A percentile compares a stretch with the other conserved stretches of the same genome.
phyloP scores from a whole-genome alignment of 1,284 basidiomycete genomes.

The Cutaneotrichosporon sp. region DNA sequence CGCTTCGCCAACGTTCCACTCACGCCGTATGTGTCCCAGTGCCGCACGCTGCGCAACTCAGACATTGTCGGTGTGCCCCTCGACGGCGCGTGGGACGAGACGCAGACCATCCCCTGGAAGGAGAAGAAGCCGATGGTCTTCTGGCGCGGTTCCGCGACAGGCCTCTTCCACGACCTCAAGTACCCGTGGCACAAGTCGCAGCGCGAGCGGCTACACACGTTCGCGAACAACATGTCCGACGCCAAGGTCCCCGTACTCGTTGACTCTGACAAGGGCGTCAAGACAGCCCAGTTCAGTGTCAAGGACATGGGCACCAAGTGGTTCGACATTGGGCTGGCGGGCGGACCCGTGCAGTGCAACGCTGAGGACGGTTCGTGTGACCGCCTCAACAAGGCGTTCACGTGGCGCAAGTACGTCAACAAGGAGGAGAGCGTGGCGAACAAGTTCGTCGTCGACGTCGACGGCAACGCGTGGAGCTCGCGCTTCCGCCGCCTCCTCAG shows the following conservation, averaged over 20 bases:
- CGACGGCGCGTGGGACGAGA: conserved; percentile 34
- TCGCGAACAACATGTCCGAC: conserved; percentile 34
- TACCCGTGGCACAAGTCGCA: conserved; percentile 51
- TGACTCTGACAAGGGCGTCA: conserved; percentile 16
- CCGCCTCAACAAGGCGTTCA: conserved; percentile 42
- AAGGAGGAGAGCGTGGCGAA: conserved; percentile 25
- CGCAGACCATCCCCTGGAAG: conserved; percentile 38
- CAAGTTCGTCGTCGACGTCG: conserved; percentile 55
- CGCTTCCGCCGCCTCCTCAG: conserved; percentile 48
- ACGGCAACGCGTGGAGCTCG: conserved; percentile 56
- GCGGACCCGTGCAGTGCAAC: conserved; percentile 45
- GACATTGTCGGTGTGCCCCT: conserved; percentile 44
- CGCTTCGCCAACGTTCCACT: conserved; percentile 19
- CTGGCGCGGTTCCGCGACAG: conserved; percentile 54
- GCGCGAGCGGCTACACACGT: conserved; percentile 52
- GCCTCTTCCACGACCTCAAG: conserved; percentile 47
- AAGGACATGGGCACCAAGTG: conserved; percentile 36
- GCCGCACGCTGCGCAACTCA: conserved; percentile 25
- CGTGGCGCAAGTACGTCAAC: conserved; percentile 40
- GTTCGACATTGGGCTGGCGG: conserved; percentile 45
- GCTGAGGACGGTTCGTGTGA: conserved; percentile 51
- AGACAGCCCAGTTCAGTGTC: conserved; percentile 24
- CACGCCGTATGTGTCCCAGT: conserved; percentile 31
- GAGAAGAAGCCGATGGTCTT: conserved; percentile 39
- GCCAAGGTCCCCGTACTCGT: conserved; percentile 25